A percentile compares a stretch with the other conserved stretches of the same genome.
Evolutionary conservation across 805 yeast genomes (phyloP).

Genomic region (Metschnikowia lunata): DNA sequence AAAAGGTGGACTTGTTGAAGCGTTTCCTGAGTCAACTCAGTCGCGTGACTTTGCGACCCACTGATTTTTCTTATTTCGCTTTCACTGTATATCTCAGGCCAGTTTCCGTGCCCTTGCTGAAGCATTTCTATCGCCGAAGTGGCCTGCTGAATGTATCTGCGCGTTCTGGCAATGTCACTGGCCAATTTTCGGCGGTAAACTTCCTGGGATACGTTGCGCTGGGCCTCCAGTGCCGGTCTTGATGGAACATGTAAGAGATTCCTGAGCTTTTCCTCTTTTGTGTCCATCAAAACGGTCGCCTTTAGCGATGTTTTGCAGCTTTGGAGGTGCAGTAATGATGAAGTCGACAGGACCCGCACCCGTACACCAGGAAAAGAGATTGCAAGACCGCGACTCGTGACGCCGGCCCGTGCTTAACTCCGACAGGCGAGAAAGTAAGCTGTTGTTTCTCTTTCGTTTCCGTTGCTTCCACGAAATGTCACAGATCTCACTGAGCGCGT

Average conservation of each 20-base stretch:
- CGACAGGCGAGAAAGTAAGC: neutral
- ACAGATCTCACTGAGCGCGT: constrained; percentile 30
- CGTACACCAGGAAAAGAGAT: constrained; percentile 6
- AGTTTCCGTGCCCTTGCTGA: constrained; percentile 2
- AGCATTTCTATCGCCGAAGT: constrained; percentile 11
- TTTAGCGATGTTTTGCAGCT: neutral
- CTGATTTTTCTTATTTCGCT: too few species aligned
- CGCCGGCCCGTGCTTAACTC: too few species aligned
- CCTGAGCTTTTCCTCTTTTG: constrained; percentile 2
- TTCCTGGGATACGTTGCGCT: constrained; percentile 8
- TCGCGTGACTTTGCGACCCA: neutral
- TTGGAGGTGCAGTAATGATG: neutral
- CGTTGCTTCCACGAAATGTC: constrained; percentile 22
- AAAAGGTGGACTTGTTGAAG: constrained; percentile 8
- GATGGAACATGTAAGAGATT: neutral
- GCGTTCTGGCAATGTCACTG: constrained; percentile 14
- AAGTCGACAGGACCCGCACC: constrained; percentile 1
- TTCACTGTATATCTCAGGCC: constrained; percentile 1
- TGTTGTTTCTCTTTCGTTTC: too few species aligned
- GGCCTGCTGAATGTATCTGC: constrained; percentile 13
- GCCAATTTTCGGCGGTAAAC: constrained; percentile 11
- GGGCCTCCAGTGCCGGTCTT: neutral
- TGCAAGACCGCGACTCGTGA: too few species aligned
- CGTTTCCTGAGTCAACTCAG: constrained; percentile 7
- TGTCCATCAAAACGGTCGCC: constrained; percentile 3